phyloP scores from a whole-genome alignment of 176 grass and related monocot species.

The Hordeum marinum region DNA sequence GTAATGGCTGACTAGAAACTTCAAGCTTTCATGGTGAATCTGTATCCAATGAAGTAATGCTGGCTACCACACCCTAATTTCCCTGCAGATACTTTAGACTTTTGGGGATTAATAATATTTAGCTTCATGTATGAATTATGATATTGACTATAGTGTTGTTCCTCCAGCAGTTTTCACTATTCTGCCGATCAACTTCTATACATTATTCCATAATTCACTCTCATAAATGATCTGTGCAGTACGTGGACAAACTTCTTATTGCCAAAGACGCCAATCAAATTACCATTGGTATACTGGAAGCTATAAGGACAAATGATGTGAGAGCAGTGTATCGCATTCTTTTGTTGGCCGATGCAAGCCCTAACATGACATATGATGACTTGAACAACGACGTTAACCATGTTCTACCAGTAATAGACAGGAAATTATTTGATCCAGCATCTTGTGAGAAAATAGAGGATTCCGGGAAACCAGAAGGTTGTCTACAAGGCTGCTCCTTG shows the following conservation, averaged over 20 bases:
- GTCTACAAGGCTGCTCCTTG: conserved; percentile 79
- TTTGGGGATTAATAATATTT: not conserved
- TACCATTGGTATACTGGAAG: conserved; percentile 64
- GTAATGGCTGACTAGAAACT: not conserved
- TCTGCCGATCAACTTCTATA: not conserved
- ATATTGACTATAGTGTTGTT: not conserved
- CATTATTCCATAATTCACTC: conserved; percentile 1
- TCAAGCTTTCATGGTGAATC: not conserved
- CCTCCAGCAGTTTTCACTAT: conserved; percentile 1
- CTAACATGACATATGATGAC: conserved; percentile 71
- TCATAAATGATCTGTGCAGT: conserved; percentile 54
- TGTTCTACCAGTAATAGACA: conserved; percentile 36
- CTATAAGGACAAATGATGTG: conserved; percentile 71
- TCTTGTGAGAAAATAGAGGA: conserved; percentile 57
- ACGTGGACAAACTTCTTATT: conserved; percentile 81
- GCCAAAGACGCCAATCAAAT: conserved; percentile 43
- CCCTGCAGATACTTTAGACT: not conserved
- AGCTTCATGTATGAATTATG: not conserved
- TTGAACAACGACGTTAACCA: conserved; percentile 47
- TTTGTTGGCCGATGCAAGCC: conserved; percentile 42
- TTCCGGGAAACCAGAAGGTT: conserved; percentile 57
- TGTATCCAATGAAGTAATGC: not conserved
- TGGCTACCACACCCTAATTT: not conserved
- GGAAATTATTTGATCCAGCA: conserved; percentile 60
- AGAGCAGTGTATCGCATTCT: conserved; percentile 64